Evolutionary conservation across 139 green algal genomes (phyloP).

Genomic region (Gonium pectorale): DNA sequence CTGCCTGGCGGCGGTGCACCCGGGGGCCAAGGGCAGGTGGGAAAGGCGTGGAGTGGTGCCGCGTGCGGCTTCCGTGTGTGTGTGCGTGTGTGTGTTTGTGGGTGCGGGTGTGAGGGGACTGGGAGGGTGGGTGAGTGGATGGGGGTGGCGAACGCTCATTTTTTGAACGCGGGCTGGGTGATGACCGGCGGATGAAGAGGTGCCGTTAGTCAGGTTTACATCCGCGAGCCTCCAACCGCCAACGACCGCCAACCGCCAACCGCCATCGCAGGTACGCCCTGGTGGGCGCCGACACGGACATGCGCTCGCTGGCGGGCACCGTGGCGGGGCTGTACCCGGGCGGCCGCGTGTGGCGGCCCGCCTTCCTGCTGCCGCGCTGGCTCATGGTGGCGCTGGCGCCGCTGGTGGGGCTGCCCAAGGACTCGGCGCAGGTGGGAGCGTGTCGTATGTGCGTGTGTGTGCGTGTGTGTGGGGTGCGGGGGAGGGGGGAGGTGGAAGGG

Average conservation of each 20-base stretch:
- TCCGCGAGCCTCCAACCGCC: background rate
- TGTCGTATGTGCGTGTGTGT: background rate
- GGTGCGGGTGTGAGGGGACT: too few relatives aligned
- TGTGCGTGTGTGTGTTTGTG: too few relatives aligned
- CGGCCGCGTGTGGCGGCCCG: background rate
- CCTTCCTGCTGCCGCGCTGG: conserved; percentile 6
- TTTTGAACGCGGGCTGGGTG: background rate
- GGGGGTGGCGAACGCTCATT: background rate
- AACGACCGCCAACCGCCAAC: background rate
- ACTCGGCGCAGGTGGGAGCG: background rate
- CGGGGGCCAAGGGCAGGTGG: conserved; percentile 36
- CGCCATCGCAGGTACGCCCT: conserved; percentile 13
- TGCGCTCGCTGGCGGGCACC: background rate
- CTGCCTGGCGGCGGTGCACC: conserved; percentile 53
- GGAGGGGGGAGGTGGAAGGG: background rate
- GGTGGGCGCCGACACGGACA: background rate
- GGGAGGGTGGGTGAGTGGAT: background rate
- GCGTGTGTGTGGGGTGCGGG: too few relatives aligned
- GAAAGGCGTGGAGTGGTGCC: too few relatives aligned
- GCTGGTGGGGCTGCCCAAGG: background rate
- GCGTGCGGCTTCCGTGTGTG: too few relatives aligned
- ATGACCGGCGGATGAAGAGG: background rate
- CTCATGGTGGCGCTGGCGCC: conserved; percentile 23
- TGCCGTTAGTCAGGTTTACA: background rate
- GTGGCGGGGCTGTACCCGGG: background rate